Evolutionary conservation across 179 eudicot genomes (phyloP), one percentile per base, ranked within the genome.

Genomic region (Beta macrorhiza): DNA sequence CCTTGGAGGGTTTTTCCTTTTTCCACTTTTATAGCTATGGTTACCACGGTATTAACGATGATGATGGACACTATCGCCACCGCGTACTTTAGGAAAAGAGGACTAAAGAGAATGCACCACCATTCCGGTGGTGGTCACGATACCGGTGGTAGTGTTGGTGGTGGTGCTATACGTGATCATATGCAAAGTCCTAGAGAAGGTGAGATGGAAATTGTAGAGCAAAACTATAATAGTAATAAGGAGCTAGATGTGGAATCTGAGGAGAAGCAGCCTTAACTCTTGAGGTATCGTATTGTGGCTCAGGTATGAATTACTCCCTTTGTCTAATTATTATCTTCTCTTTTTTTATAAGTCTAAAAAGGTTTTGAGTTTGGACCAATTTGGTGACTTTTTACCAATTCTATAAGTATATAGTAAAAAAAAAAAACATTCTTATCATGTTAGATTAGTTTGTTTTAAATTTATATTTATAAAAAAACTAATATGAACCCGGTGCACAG

Each of bases 11-110:
- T 75, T 7, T 92, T 76, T 45, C 92, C 92, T 1, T 83, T 90
- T 79, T 72, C 92, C 0, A 90, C 94, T 1, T 85, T 92, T 2
- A 87, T 91, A 4, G 87, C 97, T 0, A 91, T 91, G 94, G 79
- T 88, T 16, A 85, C 97, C 0, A 86, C 91, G 7, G 80, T 92
- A 0, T 16, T 81, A 65, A 91, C 97, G 4, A 83, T 92, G 79
- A 90, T 90, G 92, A 88, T 91, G 87, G 94, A 92, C 49, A 91
- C 90, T 0, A 70, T 86, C 19, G 90, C 92, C 8, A 86, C 88
- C 74, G 83, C 92, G 25, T 87, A 76, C 47, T 89, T 80, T 76
- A 90, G 76, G 83, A 85, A 88, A 74, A 82, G 49, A 10, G 87
- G 87, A 42, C 42, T 85, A 44, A 70, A 78, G 59, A 81, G 59